These are phyloP conservation scores for Petunia hybrid DNA, from an alignment of 305 asterid genomes.

Conservation along the genomic window DNA sequence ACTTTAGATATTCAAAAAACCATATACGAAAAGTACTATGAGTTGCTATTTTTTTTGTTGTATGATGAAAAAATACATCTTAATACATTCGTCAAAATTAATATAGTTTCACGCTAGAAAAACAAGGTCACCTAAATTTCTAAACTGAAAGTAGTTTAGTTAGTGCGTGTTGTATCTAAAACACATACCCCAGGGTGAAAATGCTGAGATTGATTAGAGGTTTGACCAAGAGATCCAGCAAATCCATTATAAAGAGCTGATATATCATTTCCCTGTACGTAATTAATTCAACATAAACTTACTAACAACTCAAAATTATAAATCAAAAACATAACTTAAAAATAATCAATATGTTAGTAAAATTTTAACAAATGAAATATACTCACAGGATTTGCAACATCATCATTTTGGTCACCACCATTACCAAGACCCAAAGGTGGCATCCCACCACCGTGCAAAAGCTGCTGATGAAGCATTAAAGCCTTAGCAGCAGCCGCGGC, in stretches of 20 bases:
- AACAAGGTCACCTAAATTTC: too few species aligned
- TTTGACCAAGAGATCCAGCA: conserved; percentile 74
- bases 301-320: too few species aligned
- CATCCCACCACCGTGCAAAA: conserved; percentile 52
- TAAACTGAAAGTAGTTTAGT: too few species aligned
- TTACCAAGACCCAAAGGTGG: conserved; percentile 42
- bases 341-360: not conserved
- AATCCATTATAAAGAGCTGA: conserved; percentile 73
- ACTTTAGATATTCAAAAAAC: too few species aligned
- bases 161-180: not conserved
- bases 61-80: too few species aligned
- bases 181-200: conserved; percentile 64
- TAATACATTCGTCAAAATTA: too few species aligned
- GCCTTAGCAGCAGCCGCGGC: conserved; percentile 52
- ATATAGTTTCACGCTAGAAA: too few species aligned
- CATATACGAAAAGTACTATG: too few species aligned
- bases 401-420: conserved; percentile 53
- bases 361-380: conserved; percentile 6
- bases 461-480: conserved; percentile 69
- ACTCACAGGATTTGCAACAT: conserved; percentile 52
- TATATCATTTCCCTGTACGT: conserved; percentile 62
- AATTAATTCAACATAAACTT: conserved; percentile 20
- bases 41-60: too few species aligned
- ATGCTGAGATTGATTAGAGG: conserved; percentile 63
- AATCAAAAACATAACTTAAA: not conserved